Evolutionary conservation across 495 filamentous ascomycete genomes (phyloP).

Genomic region (Trichoderma virens): DNA sequence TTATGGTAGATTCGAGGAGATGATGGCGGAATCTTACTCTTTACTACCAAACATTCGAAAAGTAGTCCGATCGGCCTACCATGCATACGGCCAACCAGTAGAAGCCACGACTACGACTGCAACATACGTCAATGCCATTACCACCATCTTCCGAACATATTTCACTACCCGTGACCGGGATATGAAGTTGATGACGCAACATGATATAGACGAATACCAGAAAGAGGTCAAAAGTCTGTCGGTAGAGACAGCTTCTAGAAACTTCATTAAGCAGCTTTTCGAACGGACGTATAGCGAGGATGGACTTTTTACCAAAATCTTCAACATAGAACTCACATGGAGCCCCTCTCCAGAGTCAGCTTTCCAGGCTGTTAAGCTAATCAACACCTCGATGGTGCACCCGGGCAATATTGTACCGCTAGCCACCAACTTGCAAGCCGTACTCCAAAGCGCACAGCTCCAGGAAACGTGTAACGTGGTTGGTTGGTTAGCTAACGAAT

Average conservation of each 20-base stretch:
- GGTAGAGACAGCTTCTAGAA: constrained; percentile 36
- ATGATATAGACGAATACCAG: constrained; percentile 43
- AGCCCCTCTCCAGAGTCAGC: constrained; percentile 33
- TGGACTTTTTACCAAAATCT: constrained; percentile 37
- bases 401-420: constrained; percentile 39
- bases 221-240: constrained; percentile 35
- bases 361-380: constrained; percentile 32
- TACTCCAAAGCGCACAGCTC: constrained; percentile 34
- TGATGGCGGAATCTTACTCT: constrained; percentile 36
- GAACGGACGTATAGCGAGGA: constrained; percentile 42
- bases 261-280: constrained; percentile 42
- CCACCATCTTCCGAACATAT: constrained; percentile 37
- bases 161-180: constrained; percentile 38
- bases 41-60: constrained; percentile 38
- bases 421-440: constrained; percentile 34
- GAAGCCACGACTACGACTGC: constrained; percentile 39
- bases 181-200: constrained; percentile 46
- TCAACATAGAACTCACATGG: constrained; percentile 41
- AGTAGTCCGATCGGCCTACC: constrained; percentile 48
- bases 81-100: constrained; percentile 52
- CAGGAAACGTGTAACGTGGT: constrained; percentile 65
- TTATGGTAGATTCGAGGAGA: constrained; percentile 42
- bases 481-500: constrained; percentile 74
- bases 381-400: constrained; percentile 33
- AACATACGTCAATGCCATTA: constrained; percentile 55